Percentiles rank a stretch among this genome's conserved stretches.
phyloP scores from a whole-genome alignment of 225 moss, liverwort and hornwort species.

The Climacium dendroides region DNA sequence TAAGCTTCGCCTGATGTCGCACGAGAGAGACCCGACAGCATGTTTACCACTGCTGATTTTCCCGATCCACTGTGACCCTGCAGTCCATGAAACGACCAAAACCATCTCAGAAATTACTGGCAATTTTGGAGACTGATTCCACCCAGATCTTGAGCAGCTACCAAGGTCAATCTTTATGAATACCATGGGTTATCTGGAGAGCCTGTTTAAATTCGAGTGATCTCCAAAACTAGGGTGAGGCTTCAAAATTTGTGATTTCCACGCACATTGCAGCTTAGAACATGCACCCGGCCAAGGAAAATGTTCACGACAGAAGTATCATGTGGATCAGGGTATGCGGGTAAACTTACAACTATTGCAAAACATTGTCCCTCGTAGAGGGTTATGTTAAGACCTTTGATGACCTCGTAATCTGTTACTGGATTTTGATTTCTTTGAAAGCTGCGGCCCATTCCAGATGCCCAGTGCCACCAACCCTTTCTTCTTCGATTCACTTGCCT shows the following conservation, averaged over 20 bases:
- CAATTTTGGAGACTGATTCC: background rate
- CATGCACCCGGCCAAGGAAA: background rate
- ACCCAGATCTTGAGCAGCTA: background rate
- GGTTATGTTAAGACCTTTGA: conserved; percentile 67
- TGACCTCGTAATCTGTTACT: conserved; percentile 35
- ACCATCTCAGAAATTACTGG: background rate
- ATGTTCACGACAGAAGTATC: background rate
- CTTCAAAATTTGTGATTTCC: background rate
- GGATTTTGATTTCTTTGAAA: conserved; percentile 27
- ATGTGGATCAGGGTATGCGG: background rate
- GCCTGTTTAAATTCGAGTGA: background rate
- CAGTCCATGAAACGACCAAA: background rate
- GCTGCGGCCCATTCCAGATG: conserved; percentile 36
- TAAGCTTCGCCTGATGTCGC: conserved; percentile 87
- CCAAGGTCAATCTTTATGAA: background rate
- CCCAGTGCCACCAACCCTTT: conserved; percentile 70
- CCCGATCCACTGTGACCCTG: conserved; percentile 89
- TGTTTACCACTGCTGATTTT: conserved; percentile 69
- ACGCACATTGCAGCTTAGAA: background rate
- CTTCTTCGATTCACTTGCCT: conserved; percentile 42
- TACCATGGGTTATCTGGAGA: background rate
- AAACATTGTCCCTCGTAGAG: conserved; percentile 82
- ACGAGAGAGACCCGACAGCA: conserved; percentile 69
- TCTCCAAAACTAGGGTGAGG: background rate
- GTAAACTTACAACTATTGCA: conserved; percentile 70